Base-by-base conservation (phyloP, 371 early-diverging fungal genomes). In the Lichtheimia ramosa region DNA sequence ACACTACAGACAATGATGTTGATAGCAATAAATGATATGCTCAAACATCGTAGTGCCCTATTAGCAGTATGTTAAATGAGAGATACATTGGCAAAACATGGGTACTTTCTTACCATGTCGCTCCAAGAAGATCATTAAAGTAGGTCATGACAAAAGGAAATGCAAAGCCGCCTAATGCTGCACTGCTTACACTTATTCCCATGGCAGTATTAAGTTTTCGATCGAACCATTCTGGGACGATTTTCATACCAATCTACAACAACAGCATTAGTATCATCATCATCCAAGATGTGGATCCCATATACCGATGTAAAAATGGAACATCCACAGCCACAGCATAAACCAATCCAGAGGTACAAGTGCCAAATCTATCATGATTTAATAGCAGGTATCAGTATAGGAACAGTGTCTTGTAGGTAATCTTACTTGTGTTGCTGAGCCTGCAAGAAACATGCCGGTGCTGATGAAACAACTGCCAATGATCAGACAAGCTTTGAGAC, bases 101-200 rank as follows among this genome's bases (percentile, higher is more conserved):
- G n/a, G 6, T 34, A 8, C 10, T 8, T 34, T 34, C 2, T 34
- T 34, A 34, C 34, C 34, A 34, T 34, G 34, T 34, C 6, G 34
- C 34, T 8, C 34, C 34, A 34, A 34, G 34, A 34, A 34, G 34
- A 8, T 34, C 34, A 10, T 34, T 34, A 34, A 34, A 34, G 10
- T 34, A 34, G 34, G 52, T 60, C 60, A 60, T 60, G 41, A 60
- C 46, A 23, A 60, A 53, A 14, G 60, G 60, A 20, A 42, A 53
- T 18, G 43, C 51, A 14, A 60, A 34, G n/a, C 60, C 54, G 18
- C 43, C 52, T 18, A 54, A 46, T 27, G 48, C 46, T n/a, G 54
- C 34, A 18, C 46, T 40, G 23, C 54, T 48, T 2, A 54, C 50
- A 15, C 43, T 27, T 34, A 53, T 60, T 15, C 60, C 43, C 42